Evolutionary conservation across 306 rosid species (phyloP), one percentile per base, ranked within the genome.

Genomic region (Mimosa pudica): DNA sequence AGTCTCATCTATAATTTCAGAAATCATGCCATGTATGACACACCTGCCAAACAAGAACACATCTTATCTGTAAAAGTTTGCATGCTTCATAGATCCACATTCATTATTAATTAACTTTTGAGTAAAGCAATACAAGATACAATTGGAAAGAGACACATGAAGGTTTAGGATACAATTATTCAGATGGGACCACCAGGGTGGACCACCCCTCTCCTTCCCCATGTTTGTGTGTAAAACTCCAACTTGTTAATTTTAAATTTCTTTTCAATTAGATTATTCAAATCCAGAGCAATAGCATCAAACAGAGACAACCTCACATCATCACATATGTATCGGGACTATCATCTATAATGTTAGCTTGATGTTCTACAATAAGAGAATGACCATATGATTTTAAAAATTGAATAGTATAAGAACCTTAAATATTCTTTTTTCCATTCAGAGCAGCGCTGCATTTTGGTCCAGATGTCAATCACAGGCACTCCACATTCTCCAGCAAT

Each of bases 401-500:
- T 0, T 10, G 0, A 24, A 60, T 8, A 30, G 3, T 10, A 30
- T 30, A 20, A 32, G 16, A 70, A 94, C 98, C 98, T 86, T 77
- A 92, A 73, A 79, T 58, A 72, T 68, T 74, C 80, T n/a, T 58
- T 89, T 85, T 67, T 52, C 96, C 98, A 88, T 72, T 77, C 81
- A 71, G 94, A 87, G 42, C 38, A 55, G 72, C 83, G 85, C 84
- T 94, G 98, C 94, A 94, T 89, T 89, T 85, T 90, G 64, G 92
- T 94, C 97, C 97, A 92, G 55, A 92, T 82, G 77, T 90, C 97
- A 52, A 93, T 66, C 33, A 86, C 89, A 2, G 92, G 87, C 42
- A 82, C 66, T 77, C 87, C 86, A 74, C 81, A 82, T 86, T 90
- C 98, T 57, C 77, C 52, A 52, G 93, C 98, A 49, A 85, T 88